Evolutionary conservation across 169 alveolate species (phyloP), one percentile per base, ranked within the genome.

Genomic region (Cryptosporidium meleagridis): DNA sequence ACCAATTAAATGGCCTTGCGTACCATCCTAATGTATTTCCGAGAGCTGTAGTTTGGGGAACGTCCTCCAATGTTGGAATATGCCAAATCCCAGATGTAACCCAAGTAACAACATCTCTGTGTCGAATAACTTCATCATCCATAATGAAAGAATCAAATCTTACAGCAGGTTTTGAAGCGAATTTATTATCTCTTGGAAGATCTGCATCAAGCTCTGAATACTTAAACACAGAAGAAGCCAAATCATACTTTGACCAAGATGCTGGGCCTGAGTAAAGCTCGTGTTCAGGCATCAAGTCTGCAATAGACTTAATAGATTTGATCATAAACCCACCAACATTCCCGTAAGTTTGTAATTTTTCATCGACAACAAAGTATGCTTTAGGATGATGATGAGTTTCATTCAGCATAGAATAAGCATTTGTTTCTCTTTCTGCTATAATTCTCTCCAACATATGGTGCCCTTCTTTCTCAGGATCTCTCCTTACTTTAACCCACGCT

Each of bases 231-330:
- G 95, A 86, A 39, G 93, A 84, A 26, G 91, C 87, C 33, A 92
- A 53, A n/a, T 86, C 80, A 84, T 92, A 92, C 84, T 92, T 92
- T 21, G 95, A 89, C 95, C 95, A 92, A 23, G 94, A 87, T 33
- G 92, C 94, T 7, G 95, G 94, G 23, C 95, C 95, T 23, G 93
- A 75, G 69, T 91, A 92, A 59, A 91, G 59, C 84, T 91, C 95
- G 45, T 75, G 91, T 10, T 92, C 91, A 35, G 93, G 95, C 61
- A 91, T 84, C 21, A 84, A 85, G 65, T 85, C 85, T 69, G 89
- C 91, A 44, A 84, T 67, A 45, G 71, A 72, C 37, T 80, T 91
- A 61, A 65, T 51, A 3, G 94, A 91, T 39, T 75, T 55, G 31
- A 92, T 75, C 48, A 85, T 70, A 55, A 85, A 91, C 9, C 94